Evolutionary conservation across 2,329 filamentous ascomycete species (phyloP).

Genomic region (Sodiomyces alkalinus): DNA sequence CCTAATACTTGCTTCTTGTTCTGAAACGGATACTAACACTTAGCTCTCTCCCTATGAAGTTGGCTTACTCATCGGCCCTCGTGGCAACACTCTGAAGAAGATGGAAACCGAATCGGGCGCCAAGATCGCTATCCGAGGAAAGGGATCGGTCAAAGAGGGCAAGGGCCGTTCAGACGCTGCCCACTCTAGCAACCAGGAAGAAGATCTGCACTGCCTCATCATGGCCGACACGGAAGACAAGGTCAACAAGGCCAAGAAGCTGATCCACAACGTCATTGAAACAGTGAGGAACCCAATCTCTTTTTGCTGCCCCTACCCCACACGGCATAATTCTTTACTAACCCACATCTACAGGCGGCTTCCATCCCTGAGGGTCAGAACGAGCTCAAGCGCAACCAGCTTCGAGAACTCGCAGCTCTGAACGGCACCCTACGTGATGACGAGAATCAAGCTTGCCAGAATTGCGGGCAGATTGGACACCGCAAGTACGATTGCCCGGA

Average conservation of each 20-base stretch:
- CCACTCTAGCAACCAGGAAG: conserved; percentile 99
- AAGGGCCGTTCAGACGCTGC: conserved; percentile 97
- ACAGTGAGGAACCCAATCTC: conserved; percentile 61
- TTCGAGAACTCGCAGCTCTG: conserved; percentile 90
- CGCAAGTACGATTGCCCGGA: conserved; percentile 98
- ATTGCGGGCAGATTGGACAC: conserved; percentile 97
- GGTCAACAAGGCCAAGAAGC: conserved; percentile 96
- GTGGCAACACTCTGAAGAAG: conserved; percentile 99
- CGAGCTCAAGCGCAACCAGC: conserved; percentile 95
- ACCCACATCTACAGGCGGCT: conserved; percentile 51
- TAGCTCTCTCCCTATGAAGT: conserved; percentile 83
- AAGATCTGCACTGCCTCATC: conserved; percentile 96
- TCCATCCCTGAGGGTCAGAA: conserved; percentile 98
- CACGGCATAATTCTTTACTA: conserved; percentile 7
- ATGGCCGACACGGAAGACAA: conserved; percentile 99
- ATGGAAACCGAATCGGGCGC: conserved; percentile 96
- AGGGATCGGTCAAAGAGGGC: conserved; percentile 98
- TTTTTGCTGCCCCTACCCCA: not conserved
- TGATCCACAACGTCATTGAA: conserved; percentile 98
- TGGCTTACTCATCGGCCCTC: conserved; percentile 98
- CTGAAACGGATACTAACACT: conserved; percentile 66
- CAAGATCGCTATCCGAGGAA: conserved; percentile 98
- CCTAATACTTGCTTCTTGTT: conserved; percentile 19
- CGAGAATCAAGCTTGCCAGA: conserved; percentile 98
- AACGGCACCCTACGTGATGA: conserved; percentile 99